Conservation (phyloP, 2,329 filamentous ascomycete species). For the Pseudogymnoascus sp. region DNA sequence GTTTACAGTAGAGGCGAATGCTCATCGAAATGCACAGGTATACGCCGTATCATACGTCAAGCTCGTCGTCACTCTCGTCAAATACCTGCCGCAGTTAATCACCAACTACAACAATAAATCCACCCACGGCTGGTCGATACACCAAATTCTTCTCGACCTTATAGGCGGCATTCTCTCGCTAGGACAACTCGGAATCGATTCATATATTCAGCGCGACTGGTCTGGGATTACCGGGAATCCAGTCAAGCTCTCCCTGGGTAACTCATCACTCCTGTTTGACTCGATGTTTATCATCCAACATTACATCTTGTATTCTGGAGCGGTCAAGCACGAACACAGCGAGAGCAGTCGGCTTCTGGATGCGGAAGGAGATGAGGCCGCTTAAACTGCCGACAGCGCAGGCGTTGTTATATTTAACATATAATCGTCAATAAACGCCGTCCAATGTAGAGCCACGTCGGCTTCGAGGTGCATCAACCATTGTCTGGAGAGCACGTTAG, state of each 20-base stretch:
- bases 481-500: neutral
- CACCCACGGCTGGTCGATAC: conserved; percentile 82
- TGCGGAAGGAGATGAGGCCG: neutral
- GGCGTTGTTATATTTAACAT: neutral
- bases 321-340: conserved; percentile 20
- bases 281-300: conserved; percentile 82
- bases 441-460: neutral
- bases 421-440: neutral
- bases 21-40: conserved; percentile 29
- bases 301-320: conserved; percentile 63
- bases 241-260: conserved; percentile 79
- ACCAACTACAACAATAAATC: conserved; percentile 79
- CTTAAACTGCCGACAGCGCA: neutral
- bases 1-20: neutral
- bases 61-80: conserved; percentile 77
- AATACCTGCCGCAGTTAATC: conserved; percentile 83
- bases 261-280: conserved; percentile 82
- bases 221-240: conserved; percentile 85
- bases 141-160: conserved; percentile 76
- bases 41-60: conserved; percentile 81
- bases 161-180: conserved; percentile 75
- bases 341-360: neutral
- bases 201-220: conserved; percentile 79
- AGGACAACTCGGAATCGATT: conserved; percentile 75
- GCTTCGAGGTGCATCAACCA: neutral